phyloP scores from a whole-genome alignment of 225 moss, liverwort and hornwort species.

The Antitrichia curtipendula region DNA sequence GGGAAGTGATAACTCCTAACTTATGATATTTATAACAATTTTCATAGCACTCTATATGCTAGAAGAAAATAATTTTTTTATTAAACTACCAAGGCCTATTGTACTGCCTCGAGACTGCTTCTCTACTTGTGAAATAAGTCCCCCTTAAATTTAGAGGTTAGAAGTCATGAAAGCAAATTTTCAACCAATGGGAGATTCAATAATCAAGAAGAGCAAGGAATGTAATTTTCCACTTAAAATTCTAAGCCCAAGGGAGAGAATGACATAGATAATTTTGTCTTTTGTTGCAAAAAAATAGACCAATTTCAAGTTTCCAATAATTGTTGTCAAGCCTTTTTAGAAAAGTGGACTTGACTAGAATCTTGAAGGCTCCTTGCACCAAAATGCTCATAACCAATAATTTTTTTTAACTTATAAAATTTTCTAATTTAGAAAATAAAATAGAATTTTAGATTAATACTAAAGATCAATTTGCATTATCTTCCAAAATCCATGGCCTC shows the following conservation, averaged over 20 bases:
- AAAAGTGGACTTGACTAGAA: accelerated
- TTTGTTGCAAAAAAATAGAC: background rate
- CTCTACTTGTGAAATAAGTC: background rate
- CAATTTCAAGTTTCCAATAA: background rate
- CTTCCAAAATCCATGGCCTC: too few relatives aligned
- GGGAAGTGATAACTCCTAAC: accelerated
- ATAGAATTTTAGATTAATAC: too few relatives aligned
- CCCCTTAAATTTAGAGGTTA: background rate
- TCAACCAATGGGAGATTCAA: accelerated
- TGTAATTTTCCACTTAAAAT: background rate
- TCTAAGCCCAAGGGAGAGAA: too few relatives aligned
- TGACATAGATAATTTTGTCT: background rate
- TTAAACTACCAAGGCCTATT: background rate
- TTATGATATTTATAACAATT: background rate
- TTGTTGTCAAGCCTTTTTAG: background rate
- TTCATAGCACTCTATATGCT: background rate
- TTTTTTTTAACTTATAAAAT: background rate
- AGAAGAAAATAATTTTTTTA: background rate
- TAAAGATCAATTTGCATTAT: too few relatives aligned
- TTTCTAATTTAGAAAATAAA: background rate
- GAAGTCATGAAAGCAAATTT: background rate
- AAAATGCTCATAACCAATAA: background rate
- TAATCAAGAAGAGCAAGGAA: background rate
- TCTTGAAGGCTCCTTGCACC: background rate
- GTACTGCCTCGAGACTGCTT: background rate